Evolutionary conservation across 129 eudicot species (phyloP).

Genomic region (Kitagawia praeruptora): DNA sequence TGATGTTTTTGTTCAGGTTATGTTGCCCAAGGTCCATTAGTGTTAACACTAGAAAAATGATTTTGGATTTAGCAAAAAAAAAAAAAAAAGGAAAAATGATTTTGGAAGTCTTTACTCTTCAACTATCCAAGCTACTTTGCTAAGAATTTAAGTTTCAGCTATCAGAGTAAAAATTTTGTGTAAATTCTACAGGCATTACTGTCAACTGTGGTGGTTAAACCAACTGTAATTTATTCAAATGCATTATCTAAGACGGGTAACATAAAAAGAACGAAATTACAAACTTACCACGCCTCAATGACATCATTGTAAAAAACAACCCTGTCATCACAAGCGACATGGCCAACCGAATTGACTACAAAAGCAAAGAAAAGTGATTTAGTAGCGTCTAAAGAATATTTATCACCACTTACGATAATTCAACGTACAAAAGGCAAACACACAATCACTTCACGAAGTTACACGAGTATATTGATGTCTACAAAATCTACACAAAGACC

Average conservation of each 20-base stretch:
- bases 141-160: not conserved
- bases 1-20: not conserved
- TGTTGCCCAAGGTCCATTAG: too few relatives aligned
- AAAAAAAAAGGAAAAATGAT: too few relatives aligned
- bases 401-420: not conserved
- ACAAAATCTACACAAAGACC: not conserved
- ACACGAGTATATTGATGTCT: not conserved
- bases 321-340: constrained; percentile 45
- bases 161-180: not conserved
- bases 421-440: not conserved
- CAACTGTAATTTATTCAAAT: not conserved
- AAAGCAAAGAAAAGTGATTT: not conserved
- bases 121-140: not conserved
- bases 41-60: not conserved
- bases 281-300: constrained; percentile 66
- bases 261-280: not conserved
- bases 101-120: not conserved
- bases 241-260: not conserved
- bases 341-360: constrained; percentile 79
- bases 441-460: not conserved
- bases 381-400: not conserved
- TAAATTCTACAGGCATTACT: not conserved
- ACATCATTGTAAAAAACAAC: constrained; percentile 51
- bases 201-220: not conserved
- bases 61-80: too few relatives aligned